Conservation (phyloP, 257 asterid species). For the Vinca minor region DNA sequence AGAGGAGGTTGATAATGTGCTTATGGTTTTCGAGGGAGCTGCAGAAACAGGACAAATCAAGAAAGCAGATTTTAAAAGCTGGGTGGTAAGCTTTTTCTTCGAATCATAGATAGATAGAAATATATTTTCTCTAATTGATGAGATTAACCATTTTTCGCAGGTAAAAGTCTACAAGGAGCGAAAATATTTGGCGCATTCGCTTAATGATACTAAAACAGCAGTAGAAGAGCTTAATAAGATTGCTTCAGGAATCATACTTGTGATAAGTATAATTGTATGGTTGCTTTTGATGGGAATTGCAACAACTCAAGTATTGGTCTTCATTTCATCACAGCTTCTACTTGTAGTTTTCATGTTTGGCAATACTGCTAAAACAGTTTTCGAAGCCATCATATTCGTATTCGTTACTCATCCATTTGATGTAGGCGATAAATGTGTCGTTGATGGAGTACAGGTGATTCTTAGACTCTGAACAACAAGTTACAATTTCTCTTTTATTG, state of each 20-base stretch:
- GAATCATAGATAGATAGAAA: neutral
- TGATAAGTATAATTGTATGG: constrained; percentile 18
- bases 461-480: no score
- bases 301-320: constrained; percentile 17
- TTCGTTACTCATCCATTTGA: constrained; percentile 25
- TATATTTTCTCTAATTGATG: neutral
- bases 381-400: constrained; percentile 21
- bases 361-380: constrained; percentile 12
- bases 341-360: constrained; percentile 23
- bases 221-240: constrained; percentile 24
- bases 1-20: constrained; percentile 56
- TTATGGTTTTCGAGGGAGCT: constrained; percentile 56
- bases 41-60: constrained; percentile 49
- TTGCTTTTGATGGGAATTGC: constrained; percentile 26
- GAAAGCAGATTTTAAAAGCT: constrained; percentile 53
- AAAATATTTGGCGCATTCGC: constrained; percentile 23
- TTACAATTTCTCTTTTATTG: neutral
- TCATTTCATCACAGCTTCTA: constrained; percentile 24
- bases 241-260: constrained; percentile 10
- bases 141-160: constrained; percentile 10
- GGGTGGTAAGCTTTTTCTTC: constrained; percentile 49
- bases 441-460: constrained; percentile 26
- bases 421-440: constrained; percentile 21
- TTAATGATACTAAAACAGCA: constrained; percentile 23
- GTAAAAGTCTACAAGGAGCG: constrained; percentile 20